phyloP scores from a whole-genome alignment of 1,284 basidiomycete genomes.

The Ustilago loliicola region DNA sequence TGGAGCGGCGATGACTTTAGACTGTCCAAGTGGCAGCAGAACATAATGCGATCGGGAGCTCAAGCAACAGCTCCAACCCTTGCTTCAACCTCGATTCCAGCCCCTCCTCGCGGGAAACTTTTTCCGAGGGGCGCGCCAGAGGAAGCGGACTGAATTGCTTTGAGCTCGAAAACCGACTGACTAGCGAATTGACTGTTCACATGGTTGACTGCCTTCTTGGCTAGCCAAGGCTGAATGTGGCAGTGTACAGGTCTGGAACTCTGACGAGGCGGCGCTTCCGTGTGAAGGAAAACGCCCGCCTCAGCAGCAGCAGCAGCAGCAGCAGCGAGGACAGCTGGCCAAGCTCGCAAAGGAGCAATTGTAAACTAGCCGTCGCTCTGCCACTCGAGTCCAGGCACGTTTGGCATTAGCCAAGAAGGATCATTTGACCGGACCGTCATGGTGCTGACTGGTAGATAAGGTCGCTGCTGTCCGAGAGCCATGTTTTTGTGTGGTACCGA shows the following conservation, averaged over 20 bases:
- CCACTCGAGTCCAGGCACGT: background rate
- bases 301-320: background rate
- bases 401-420: background rate
- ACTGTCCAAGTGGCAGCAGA: background rate
- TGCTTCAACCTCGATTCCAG: background rate
- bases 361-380: too few species aligned
- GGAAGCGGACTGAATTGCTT: background rate
- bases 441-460: conserved; percentile 1
- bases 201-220: background rate
- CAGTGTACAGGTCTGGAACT: background rate
- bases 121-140: background rate
- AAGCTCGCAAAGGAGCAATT: background rate
- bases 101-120: background rate
- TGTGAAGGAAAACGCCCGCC: background rate
- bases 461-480: background rate
- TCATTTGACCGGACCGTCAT: background rate
- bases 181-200: background rate
- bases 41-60: too few species aligned
- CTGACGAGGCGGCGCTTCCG: conserved; percentile 7
- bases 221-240: background rate
- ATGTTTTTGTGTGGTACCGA: background rate
- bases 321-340: background rate
- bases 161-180: background rate
- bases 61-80: background rate
- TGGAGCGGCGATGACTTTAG: background rate